phyloP scores from a whole-genome alignment of 2,329 filamentous ascomycete species.

The Aspergillus sp. region DNA sequence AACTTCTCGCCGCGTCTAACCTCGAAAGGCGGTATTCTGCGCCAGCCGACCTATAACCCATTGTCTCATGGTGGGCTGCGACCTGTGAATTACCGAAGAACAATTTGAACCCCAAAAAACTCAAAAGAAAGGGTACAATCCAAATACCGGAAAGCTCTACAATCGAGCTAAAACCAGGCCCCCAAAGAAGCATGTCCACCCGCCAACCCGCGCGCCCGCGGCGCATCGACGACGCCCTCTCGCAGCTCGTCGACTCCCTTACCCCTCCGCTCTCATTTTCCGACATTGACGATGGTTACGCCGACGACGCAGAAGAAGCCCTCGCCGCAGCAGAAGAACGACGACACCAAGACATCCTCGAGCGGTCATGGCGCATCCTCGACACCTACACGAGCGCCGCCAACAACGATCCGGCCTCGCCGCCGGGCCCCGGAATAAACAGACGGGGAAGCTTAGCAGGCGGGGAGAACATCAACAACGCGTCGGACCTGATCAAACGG shows the following conservation, averaged over 20 bases:
- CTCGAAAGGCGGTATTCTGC: neutral
- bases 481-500: conserved; percentile 87
- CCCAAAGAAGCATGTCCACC: conserved; percentile 28
- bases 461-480: conserved; percentile 72
- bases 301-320: conserved; percentile 36
- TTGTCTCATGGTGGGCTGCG: neutral
- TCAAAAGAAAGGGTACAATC: no score
- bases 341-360: conserved; percentile 37
- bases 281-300: conserved; percentile 32
- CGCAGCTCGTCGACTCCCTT: conserved; percentile 46
- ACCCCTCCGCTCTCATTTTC: conserved; percentile 39
- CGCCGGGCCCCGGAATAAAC: conserved; percentile 21
- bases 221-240: conserved; percentile 48
- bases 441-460: conserved; percentile 36
- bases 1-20: conserved; percentile 2
- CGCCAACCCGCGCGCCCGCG: conserved; percentile 40
- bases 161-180: neutral
- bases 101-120: neutral
- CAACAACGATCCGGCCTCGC: conserved; percentile 30
- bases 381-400: conserved; percentile 32
- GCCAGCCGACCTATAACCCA: neutral
- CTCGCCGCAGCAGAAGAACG: conserved; percentile 41
- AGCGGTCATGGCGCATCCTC: conserved; percentile 43
- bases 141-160: no score
- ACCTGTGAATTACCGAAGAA: neutral